A percentile compares a stretch with the other conserved stretches of the same genome.
These are phyloP conservation scores for Leccinum rimulosum DNA, from an alignment of 768 basidiomycete species.

Conservation along the genomic window DNA sequence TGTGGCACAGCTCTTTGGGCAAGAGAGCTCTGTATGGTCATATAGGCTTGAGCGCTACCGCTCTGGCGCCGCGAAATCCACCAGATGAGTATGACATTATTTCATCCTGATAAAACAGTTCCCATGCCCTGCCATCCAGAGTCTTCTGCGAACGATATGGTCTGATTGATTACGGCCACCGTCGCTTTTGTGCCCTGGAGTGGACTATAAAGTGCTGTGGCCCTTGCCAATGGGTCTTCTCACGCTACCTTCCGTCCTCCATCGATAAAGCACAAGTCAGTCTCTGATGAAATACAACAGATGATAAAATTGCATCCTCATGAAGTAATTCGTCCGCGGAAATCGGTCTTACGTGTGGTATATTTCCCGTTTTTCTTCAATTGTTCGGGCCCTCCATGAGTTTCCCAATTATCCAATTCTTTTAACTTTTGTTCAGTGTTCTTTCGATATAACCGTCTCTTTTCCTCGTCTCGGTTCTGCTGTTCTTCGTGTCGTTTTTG, in stretches of 20 bases:
- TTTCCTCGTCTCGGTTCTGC: neutral
- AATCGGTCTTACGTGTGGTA: constrained; percentile 11
- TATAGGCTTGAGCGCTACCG: neutral
- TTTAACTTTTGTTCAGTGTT: constrained; percentile 8
- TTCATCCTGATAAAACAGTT: neutral
- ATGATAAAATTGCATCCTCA: constrained; percentile 10
- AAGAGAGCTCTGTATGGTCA: constrained; percentile 6
- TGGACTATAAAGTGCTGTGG: constrained; percentile 16
- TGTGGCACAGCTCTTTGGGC: neutral
- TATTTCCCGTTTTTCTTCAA: constrained; percentile 1
- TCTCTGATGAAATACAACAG: constrained; percentile 13
- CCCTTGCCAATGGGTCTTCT: constrained; percentile 8
- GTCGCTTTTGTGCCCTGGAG: neutral
- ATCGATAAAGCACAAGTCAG: constrained; percentile 6
- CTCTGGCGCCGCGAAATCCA: neutral
- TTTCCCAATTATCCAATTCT: constrained; percentile 1
- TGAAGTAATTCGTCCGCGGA: constrained; percentile 1
- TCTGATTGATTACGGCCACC: constrained; percentile 13
- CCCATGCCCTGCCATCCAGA: neutral
- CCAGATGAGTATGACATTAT: neutral
- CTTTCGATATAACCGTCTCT: constrained; percentile 3
- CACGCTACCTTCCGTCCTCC: constrained; percentile 18
- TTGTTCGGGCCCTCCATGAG: neutral
- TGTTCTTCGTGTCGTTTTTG: constrained; percentile 3
- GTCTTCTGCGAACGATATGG: constrained; percentile 1